phyloP scores from a whole-genome alignment of 2,329 filamentous ascomycete species.

The Exophiala dermatitidis region DNA sequence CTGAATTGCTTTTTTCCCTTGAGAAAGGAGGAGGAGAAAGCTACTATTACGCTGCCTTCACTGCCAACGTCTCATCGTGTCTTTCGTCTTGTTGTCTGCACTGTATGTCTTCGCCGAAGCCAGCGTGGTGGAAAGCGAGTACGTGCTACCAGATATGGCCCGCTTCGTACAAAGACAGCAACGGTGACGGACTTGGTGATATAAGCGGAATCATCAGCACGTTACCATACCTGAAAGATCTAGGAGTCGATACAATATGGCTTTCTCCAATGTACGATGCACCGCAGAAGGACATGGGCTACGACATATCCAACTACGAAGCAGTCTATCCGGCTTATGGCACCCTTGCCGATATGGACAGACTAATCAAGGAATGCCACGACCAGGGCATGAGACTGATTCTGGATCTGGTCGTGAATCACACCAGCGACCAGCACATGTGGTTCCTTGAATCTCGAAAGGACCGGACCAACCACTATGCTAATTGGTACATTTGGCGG shows the following conservation, averaged over 20 bases:
- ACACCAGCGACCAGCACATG: constrained; percentile 55
- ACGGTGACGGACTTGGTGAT: constrained; percentile 33
- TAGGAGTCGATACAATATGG: constrained; percentile 33
- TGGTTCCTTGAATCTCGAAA: constrained; percentile 52
- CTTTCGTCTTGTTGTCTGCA: background rate
- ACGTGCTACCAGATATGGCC: constrained; percentile 31
- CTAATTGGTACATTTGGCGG: constrained; percentile 62
- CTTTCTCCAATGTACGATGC: constrained; percentile 54
- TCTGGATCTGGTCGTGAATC: constrained; percentile 70
- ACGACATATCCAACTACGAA: constrained; percentile 63
- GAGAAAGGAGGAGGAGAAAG: too few relatives aligned
- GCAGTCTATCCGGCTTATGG: constrained; percentile 59
- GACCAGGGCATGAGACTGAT: constrained; percentile 61
- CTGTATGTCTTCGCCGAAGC: constrained; percentile 16
- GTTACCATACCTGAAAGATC: constrained; percentile 31
- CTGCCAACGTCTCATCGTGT: too few relatives aligned
- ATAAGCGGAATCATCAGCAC: constrained; percentile 30
- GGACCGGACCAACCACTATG: constrained; percentile 40
- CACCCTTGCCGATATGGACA: constrained; percentile 58
- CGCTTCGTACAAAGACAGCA: constrained; percentile 33
- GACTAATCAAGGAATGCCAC: constrained; percentile 54
- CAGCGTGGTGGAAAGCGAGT: constrained; percentile 24
- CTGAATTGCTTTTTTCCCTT: too few relatives aligned
- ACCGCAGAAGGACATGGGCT: constrained; percentile 61
- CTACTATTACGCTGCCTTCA: too few relatives aligned